Conservation (phyloP, 2,329 filamentous ascomycete species). For the Thelonectria discophora region DNA sequence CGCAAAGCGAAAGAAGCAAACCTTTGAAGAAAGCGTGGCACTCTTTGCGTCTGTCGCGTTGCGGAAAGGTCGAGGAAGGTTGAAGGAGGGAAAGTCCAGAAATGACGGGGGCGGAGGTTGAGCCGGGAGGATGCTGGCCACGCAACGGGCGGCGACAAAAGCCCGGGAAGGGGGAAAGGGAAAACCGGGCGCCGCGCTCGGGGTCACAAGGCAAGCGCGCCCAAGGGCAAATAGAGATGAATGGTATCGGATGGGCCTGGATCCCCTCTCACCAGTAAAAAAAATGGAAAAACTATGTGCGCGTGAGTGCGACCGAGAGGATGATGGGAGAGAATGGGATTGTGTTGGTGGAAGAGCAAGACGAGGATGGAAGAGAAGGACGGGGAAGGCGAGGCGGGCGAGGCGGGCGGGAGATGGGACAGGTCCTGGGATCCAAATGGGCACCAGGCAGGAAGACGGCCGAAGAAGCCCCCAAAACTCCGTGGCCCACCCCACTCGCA, state of each 20-base stretch:
- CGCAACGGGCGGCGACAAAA: constrained; percentile 16
- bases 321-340: neutral
- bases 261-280: constrained; percentile 3
- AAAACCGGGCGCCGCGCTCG: constrained; percentile 10
- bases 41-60: neutral
- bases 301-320: neutral
- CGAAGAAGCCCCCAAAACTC: constrained; percentile 1
- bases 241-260: neutral
- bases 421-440: neutral
- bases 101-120: constrained; percentile 4
- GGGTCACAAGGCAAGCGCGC: constrained; percentile 7
- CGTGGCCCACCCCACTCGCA: neutral
- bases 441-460: constrained; percentile 1
- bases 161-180: constrained; percentile 14
- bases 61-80: constrained; percentile 2
- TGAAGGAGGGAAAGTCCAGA: constrained; percentile 2
- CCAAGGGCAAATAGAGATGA: constrained; percentile 3
- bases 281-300: neutral
- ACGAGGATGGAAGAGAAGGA: constrained; percentile 16
- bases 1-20: neutral
- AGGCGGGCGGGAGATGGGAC: constrained; percentile 15
- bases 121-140: constrained; percentile 14
- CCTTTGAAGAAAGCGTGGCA: neutral
- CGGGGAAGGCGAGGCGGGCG: constrained; percentile 20
- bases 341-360: constrained; percentile 5